Evolutionary conservation across 441 rosid species (phyloP), one percentile per base, ranked within the genome.

Genomic region (Daphne laureola): DNA sequence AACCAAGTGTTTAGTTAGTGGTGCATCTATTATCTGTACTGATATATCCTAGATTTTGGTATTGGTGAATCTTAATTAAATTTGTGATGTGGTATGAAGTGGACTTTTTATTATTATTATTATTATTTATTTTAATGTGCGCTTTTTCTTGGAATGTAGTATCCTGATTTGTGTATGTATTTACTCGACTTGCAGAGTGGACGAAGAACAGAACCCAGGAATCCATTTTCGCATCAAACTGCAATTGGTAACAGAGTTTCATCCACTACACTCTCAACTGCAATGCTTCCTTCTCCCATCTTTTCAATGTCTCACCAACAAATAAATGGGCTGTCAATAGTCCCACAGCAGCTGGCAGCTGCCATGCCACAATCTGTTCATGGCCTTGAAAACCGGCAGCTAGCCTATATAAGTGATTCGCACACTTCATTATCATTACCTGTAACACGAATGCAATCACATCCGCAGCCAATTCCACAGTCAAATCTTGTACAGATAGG

Each of bases 141-240:
- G 38, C 11, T 31, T 31, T 31, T 31, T 31, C 38, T 31, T 31
- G 38, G 38, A 9, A 31, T 31, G 9, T 31, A 31, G 9, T 31
- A 31, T 31, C 11, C 38, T 31, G 11, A 31, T 31, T 40, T 42
- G 31, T 46, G 53, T 17, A 62, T 43, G 14, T 49, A 3, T 53
- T n/a, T 50, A 52, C 45, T n/a, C 50, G 49, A 46, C 71, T 66
- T 84, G 85, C 94, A 91, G 98, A 68, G 84, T 54, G 89, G 80
- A 53, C 79, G 90, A 95, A 71, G 76, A 56, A 75, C 76, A 48
- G 90, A 76, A 53, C 75, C 27, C 49, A 75, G 76, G 79, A 90
- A 85, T 57, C 97, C 96, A 23, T 87, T 87, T 68, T 78, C 84
- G 41, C 79, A 79, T 59, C 84, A 70, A 49, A 67, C 46, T 46